Evolutionary conservation across 139 green algal species (phyloP).

Genomic region (Yamagishiella unicocca): DNA sequence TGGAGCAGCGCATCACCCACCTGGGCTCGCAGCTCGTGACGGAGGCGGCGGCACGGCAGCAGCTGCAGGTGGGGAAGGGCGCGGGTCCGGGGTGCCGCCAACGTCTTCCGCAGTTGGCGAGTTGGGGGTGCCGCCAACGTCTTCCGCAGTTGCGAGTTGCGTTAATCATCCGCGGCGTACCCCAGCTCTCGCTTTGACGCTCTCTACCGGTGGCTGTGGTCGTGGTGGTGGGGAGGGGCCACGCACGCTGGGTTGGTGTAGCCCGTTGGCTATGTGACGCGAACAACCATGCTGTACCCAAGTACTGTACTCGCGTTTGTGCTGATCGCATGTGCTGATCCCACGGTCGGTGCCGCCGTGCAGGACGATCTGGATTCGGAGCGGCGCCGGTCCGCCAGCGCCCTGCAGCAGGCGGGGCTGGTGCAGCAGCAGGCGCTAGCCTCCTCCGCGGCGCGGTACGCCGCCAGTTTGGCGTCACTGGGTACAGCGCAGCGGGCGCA

Average conservation of each 20-base stretch:
- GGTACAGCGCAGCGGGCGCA: background rate
- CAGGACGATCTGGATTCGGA: constrained; percentile 30
- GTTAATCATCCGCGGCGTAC: background rate
- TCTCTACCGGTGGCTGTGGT: background rate
- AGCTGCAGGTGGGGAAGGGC: constrained; percentile 25
- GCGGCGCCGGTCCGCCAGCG: background rate
- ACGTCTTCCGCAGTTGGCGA: background rate
- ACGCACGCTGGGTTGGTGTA: background rate
- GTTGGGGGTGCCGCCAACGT: background rate
- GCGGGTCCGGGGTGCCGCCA: background rate
- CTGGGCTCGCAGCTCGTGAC: constrained; percentile 21
- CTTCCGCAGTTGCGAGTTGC: background rate
- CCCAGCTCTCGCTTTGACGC: background rate
- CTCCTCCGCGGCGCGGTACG: no score
- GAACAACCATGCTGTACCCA: background rate
- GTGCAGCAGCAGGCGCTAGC: background rate
- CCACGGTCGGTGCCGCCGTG: no score
- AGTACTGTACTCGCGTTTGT: no score
- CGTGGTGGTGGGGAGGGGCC: background rate
- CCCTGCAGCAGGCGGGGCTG: constrained; percentile 5
- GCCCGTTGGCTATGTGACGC: background rate
- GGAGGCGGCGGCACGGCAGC: background rate
- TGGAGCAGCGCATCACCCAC: constrained; percentile 32
- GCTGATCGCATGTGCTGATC: no score
- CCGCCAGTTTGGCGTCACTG: no score